Conservation (phyloP, 192 early-diverging fungal genomes). For the Dissophora globulifera region DNA sequence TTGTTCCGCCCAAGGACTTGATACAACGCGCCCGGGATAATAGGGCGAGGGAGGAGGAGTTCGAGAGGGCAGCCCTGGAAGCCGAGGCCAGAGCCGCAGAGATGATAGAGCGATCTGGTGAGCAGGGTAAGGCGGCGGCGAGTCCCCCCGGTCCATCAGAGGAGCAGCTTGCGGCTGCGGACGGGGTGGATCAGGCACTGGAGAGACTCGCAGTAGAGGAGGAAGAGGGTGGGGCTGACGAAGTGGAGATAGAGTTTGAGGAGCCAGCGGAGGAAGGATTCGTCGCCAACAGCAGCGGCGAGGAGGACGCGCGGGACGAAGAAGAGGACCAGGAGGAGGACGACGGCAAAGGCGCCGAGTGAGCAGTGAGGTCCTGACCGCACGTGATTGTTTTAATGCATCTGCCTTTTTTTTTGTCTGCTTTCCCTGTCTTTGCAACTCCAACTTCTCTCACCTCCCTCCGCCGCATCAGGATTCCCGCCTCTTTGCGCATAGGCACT, state of each 20-base stretch:
- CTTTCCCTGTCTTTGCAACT: neutral
- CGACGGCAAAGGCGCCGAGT: too few relatives aligned
- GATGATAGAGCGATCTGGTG: neutral
- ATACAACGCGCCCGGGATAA: neutral
- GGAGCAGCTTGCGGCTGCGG: slow-evolving; percentile 5
- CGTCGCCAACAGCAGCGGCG: neutral
- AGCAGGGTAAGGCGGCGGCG: too few relatives aligned
- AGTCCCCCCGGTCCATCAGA: neutral
- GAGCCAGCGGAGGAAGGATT: neutral
- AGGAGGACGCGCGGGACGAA: too few relatives aligned
- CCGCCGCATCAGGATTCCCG: too few relatives aligned
- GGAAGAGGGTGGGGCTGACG: slow-evolving; percentile 6
- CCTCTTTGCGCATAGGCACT: too few relatives aligned
- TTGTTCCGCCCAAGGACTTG: slow-evolving; percentile 48
- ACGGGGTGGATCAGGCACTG: slow-evolving; percentile 9
- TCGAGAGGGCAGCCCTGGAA: neutral
- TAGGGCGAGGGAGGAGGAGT: neutral
- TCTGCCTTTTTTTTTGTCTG: neutral
- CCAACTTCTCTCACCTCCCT: too few relatives aligned
- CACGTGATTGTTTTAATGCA: too few relatives aligned
- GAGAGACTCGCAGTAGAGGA: slow-evolving; percentile 14
- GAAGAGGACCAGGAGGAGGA: too few relatives aligned
- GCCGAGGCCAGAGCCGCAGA: neutral
- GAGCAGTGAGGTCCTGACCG: too few relatives aligned
- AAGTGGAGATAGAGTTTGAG: slow-evolving; percentile 32